phyloP scores from a whole-genome alignment of 768 basidiomycete species.

The Kwoniella shandongensis region DNA sequence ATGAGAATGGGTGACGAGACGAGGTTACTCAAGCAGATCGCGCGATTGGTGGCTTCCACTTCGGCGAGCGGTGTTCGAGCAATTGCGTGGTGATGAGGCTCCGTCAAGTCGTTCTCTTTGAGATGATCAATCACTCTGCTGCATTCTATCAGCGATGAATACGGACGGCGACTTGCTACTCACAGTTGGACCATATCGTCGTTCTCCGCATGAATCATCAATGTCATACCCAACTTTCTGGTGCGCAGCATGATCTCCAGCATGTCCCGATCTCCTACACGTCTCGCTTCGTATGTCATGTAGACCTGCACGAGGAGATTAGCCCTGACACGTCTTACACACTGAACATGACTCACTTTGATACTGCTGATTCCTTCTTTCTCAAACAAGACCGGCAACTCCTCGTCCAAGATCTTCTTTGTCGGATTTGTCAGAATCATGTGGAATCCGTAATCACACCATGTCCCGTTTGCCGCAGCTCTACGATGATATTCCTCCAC shows the following conservation, averaged over 20 bases:
- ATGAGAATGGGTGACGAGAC: constrained; percentile 50
- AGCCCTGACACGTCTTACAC: too few relatives aligned
- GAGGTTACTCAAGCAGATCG: constrained; percentile 47
- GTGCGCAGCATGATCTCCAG: constrained; percentile 51
- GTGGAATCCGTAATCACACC: constrained; percentile 16
- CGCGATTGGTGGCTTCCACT: constrained; percentile 51
- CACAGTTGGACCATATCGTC: constrained; percentile 46
- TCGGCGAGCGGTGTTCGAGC: constrained; percentile 49
- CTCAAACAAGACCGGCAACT: constrained; percentile 8
- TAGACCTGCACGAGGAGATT: constrained; percentile 41
- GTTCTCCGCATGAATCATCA: constrained; percentile 53
- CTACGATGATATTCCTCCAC: constrained; percentile 15
- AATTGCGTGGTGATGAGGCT: constrained; percentile 46
- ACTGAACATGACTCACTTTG: constrained; percentile 51
- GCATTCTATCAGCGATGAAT: constrained; percentile 13
- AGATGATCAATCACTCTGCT: constrained; percentile 47
- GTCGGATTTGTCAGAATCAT: constrained; percentile 17
- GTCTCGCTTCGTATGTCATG: constrained; percentile 54
- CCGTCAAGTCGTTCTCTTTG: constrained; percentile 40
- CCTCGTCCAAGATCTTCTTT: constrained; percentile 11
- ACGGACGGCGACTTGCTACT: not conserved
- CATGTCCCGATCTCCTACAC: constrained; percentile 52
- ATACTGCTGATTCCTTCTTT: constrained; percentile 30
- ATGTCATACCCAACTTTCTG: constrained; percentile 45
- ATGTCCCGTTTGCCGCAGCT: constrained; percentile 1